A percentile compares a stretch with the other conserved stretches of the same genome.
phyloP scores from a whole-genome alignment of 495 filamentous ascomycete species.

The Hyaloscypha bicolor region DNA sequence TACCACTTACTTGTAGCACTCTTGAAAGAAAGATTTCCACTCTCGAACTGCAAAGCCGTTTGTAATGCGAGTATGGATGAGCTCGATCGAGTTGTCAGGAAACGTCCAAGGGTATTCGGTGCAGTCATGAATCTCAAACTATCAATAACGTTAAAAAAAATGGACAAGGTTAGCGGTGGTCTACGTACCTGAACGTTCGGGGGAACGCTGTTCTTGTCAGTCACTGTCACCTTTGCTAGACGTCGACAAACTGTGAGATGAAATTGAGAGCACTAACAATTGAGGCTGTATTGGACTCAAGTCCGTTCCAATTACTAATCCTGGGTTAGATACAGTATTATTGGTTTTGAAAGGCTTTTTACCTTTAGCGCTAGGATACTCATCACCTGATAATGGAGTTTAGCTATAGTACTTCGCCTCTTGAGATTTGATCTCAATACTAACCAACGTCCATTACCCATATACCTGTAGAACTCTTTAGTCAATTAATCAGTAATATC shows the following conservation, averaged over 20 bases:
- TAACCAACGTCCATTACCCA: neutral
- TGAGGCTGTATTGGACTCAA: neutral
- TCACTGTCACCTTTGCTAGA: neutral
- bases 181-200: neutral
- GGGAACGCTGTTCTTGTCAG: neutral
- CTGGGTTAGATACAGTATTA: neutral
- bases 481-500: neutral
- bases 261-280: neutral
- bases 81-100: neutral
- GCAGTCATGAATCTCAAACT: neutral
- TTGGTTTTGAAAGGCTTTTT: neutral
- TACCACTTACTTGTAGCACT: neutral
- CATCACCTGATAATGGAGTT: neutral
- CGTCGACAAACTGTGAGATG: neutral
- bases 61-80: neutral
- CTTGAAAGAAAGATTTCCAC: neutral
- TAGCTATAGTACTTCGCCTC: neutral
- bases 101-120: neutral
- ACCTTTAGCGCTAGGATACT: neutral
- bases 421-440: neutral
- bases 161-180: neutral
- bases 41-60: neutral
- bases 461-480: neutral
- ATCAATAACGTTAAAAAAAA: neutral
- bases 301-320: neutral